Evolutionary conservation across 768 basidiomycete species (phyloP).

Genomic region (Collybia sordida): DNA sequence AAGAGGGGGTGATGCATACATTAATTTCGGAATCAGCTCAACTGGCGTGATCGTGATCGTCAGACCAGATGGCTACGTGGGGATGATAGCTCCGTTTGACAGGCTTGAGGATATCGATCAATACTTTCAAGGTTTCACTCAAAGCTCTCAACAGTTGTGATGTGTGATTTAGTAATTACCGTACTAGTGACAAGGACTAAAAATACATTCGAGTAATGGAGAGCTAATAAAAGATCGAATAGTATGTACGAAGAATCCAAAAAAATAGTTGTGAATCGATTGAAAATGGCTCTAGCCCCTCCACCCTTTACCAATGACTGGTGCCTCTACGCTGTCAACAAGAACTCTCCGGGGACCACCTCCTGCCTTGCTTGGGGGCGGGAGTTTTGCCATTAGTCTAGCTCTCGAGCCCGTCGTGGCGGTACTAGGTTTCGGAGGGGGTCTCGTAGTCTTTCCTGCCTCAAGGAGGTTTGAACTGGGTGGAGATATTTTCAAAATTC

Average conservation of each 20-base stretch:
- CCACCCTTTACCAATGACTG: conserved; percentile 46
- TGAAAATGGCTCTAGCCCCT: conserved; percentile 33
- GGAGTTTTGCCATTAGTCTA: conserved; percentile 27
- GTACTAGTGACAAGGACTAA: background rate
- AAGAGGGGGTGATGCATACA: conserved; percentile 55
- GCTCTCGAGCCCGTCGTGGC: conserved; percentile 17
- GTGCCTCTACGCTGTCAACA: conserved; percentile 66
- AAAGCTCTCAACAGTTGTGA: background rate
- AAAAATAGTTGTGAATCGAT: too few species aligned
- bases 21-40: conserved; percentile 49
- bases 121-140: conserved; percentile 52
- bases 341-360: conserved; percentile 66
- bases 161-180: too few species aligned
- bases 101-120: conserved; percentile 34
- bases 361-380: conserved; percentile 20
- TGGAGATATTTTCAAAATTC: conserved; percentile 22
- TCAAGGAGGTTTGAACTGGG: conserved; percentile 9
- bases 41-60: conserved; percentile 53
- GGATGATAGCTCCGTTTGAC: conserved; percentile 49
- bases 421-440: conserved; percentile 16
- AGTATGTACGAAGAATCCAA: too few species aligned
- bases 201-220: background rate
- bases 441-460: conserved; percentile 18
- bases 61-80: conserved; percentile 68
- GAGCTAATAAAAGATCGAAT: background rate